phyloP scores from a whole-genome alignment of 2,329 filamentous ascomycete species.

The Thermomyces lanuginosus region DNA sequence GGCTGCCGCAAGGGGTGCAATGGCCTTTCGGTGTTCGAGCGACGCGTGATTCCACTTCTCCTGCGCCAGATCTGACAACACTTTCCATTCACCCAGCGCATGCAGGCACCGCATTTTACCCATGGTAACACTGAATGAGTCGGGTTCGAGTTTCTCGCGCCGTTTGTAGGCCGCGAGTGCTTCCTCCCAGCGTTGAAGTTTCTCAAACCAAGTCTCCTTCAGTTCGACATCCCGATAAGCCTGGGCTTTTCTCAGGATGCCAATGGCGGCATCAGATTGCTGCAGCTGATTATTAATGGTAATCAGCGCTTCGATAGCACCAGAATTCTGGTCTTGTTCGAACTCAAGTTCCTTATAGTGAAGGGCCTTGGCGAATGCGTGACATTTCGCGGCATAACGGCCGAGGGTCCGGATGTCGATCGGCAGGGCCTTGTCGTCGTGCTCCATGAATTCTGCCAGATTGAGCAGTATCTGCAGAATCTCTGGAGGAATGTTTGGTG shows the following conservation, averaged over 20 bases:
- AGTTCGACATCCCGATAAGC: constrained; percentile 90
- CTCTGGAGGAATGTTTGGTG: constrained; percentile 88
- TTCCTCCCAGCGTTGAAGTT: constrained; percentile 95
- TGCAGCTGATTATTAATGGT: constrained; percentile 99
- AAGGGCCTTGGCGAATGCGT: constrained; percentile 92
- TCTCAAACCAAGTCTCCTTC: constrained; percentile 98
- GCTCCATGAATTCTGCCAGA: constrained; percentile 98
- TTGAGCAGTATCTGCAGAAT: constrained; percentile 88
- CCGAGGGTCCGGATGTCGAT: constrained; percentile 94
- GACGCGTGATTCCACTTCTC: constrained; percentile 87
- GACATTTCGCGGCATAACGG: constrained; percentile 86
- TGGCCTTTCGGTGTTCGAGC: constrained; percentile 71
- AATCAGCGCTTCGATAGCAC: constrained; percentile 89
- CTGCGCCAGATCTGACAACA: constrained; percentile 71
- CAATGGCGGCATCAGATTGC: constrained; percentile 95
- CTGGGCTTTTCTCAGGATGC: constrained; percentile 90
- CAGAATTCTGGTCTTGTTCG: constrained; percentile 88
- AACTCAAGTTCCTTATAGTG: constrained; percentile 99
- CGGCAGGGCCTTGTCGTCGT: constrained; percentile 93
- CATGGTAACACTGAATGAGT: constrained; percentile 91
- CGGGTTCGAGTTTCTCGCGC: constrained; percentile 57
- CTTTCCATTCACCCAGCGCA: constrained; percentile 93
- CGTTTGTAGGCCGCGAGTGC: constrained; percentile 82
- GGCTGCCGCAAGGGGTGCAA: constrained; percentile 84
- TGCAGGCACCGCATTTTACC: constrained; percentile 98